Evolutionary conservation across 306 rosid species (phyloP).

Genomic region (Sophora flavescens): DNA sequence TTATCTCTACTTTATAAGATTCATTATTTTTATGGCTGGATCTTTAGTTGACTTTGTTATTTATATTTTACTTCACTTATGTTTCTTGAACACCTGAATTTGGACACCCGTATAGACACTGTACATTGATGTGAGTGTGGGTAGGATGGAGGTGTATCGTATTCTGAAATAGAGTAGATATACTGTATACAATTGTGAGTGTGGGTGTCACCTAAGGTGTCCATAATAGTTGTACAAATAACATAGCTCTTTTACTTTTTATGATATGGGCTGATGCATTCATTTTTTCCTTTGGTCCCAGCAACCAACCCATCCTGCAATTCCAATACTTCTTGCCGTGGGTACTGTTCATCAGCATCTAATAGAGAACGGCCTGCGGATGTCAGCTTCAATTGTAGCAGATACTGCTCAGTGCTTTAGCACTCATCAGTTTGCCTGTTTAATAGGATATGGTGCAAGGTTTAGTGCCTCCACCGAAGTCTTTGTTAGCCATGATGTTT

Average conservation of each 20-base stretch:
- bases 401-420: constrained; percentile 99
- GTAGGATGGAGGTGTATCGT: too few relatives aligned
- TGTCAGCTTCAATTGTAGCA: constrained; percentile 88
- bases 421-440: constrained; percentile 98
- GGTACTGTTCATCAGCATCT: constrained; percentile 99
- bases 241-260: neutral
- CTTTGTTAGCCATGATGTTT: constrained; percentile 32
- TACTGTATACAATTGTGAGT: too few relatives aligned
- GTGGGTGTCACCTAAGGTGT: too few relatives aligned
- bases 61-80: neutral
- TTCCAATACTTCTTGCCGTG: constrained; percentile 96
- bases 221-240: too few relatives aligned
- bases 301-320: constrained; percentile 96
- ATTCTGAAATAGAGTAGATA: too few relatives aligned
- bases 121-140: too few relatives aligned
- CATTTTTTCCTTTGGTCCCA: constrained; percentile 42
- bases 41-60: constrained; percentile 16
- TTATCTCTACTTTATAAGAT: constrained; percentile 6
- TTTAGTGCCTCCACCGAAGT: constrained; percentile 46
- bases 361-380: constrained; percentile 91
- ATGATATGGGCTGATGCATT: constrained; percentile 33
- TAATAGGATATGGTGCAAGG: constrained; percentile 99
- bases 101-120: too few relatives aligned
- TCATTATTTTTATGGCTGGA: constrained; percentile 15
- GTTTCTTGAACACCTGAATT: too few relatives aligned